phyloP scores from a whole-genome alignment of 192 early-diverging fungal species.

The Coemansia sp. region DNA sequence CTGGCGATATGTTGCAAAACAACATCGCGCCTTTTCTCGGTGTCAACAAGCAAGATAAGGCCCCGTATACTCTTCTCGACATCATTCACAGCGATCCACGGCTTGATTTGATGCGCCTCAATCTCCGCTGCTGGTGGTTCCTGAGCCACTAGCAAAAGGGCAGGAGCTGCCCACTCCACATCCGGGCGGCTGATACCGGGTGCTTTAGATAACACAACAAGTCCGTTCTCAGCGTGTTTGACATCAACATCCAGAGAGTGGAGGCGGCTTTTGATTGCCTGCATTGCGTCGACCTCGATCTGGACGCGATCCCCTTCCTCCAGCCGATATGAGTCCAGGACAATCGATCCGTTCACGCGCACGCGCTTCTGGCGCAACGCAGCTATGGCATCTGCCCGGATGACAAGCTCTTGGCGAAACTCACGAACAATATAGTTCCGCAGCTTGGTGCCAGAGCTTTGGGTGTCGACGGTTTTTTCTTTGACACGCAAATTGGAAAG shows the following conservation, averaged over 20 bases:
- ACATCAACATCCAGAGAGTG: conserved; percentile 55
- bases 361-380: conserved; percentile 53
- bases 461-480: conserved; percentile 5
- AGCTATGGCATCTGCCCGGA: conserved; percentile 26
- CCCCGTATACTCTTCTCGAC: conserved; percentile 64
- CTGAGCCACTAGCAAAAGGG: conserved; percentile 14
- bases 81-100: conserved; percentile 54
- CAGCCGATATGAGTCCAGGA: conserved; percentile 57
- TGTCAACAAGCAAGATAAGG: conserved; percentile 46
- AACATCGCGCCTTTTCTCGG: conserved; percentile 7
- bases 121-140: not conserved
- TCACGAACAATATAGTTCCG: conserved; percentile 32
- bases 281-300: conserved; percentile 47
- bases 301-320: conserved; percentile 54
- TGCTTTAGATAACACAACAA: conserved; percentile 63
- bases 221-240: conserved; percentile 56
- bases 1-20: conserved; percentile 2
- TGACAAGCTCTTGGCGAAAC: conserved; percentile 30
- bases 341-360: conserved; percentile 57
- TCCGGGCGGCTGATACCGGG: conserved; percentile 47
- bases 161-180: conserved; percentile 32
- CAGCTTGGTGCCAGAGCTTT: conserved; percentile 31
- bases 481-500: not conserved
- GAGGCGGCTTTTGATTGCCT: conserved; percentile 50
- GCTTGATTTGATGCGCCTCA: conserved; percentile 12